Evolutionary conservation across 345 rosid genomes (phyloP).

Genomic region (Leavenworthia alabamica): DNA sequence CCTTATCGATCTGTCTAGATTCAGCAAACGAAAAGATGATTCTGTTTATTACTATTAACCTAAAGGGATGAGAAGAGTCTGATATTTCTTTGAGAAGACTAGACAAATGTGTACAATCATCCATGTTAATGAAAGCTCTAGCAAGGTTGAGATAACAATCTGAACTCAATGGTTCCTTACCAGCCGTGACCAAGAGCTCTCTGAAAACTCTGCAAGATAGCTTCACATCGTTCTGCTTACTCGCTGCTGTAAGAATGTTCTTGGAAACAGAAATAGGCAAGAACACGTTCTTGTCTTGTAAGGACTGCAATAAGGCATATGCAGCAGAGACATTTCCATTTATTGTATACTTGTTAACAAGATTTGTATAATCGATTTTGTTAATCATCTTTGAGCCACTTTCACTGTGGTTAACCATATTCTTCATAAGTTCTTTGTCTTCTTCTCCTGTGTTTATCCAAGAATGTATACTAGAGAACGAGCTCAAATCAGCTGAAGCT

Average conservation of each 20-base stretch:
- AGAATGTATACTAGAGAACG: conserved; percentile 30
- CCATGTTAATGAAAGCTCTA: conserved; percentile 41
- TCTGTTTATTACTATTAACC: conserved; percentile 46
- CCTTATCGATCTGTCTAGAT: conserved; percentile 59
- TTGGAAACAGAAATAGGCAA: conserved; percentile 29
- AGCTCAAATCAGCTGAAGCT: conserved; percentile 33
- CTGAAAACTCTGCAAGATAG: conserved; percentile 27
- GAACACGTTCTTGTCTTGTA: conserved; percentile 36
- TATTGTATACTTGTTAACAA: conserved; percentile 38
- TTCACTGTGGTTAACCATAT: conserved; percentile 23
- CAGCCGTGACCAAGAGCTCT: conserved; percentile 7
- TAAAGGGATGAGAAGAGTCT: conserved; percentile 37
- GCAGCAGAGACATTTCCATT: conserved; percentile 47
- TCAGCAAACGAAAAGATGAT: conserved; percentile 57
- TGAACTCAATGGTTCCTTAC: conserved; percentile 40
- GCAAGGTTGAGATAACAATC: conserved; percentile 50
- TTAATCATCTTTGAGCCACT: conserved; percentile 19
- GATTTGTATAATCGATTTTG: conserved; percentile 30
- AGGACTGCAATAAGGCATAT: conserved; percentile 36
- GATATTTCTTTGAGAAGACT: conserved; percentile 47
- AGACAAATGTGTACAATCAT: conserved; percentile 36
- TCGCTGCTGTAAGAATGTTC: conserved; percentile 36
- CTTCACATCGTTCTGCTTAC: conserved; percentile 15
- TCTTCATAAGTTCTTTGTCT: conserved; percentile 21
- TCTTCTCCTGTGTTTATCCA: conserved; percentile 32